A percentile compares a stretch with the other conserved stretches of the same genome.
Evolutionary conservation across 2,329 filamentous ascomycete genomes (phyloP).

Genomic region (Fusarium sp.): DNA sequence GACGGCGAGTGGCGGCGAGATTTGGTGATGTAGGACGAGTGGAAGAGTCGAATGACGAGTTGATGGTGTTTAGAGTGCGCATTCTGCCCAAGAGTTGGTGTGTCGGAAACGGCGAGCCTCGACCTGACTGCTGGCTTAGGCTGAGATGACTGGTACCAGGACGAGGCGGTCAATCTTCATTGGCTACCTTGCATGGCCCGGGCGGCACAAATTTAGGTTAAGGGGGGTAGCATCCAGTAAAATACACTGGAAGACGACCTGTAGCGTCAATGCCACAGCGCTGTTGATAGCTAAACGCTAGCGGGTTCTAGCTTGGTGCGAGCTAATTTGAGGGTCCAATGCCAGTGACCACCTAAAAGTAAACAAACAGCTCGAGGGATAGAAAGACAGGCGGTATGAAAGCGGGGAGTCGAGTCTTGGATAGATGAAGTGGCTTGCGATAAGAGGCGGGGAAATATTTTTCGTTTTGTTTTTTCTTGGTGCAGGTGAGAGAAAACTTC

Average conservation of each 20-base stretch:
- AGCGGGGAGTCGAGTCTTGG: constrained; percentile 29
- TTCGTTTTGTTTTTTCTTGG: constrained; percentile 19
- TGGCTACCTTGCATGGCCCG: constrained; percentile 36
- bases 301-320: constrained; percentile 12
- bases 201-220: constrained; percentile 38
- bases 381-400: constrained; percentile 24
- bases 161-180: constrained; percentile 39
- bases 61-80: constrained; percentile 51
- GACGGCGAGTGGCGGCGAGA: constrained; percentile 29
- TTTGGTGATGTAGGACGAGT: constrained; percentile 37
- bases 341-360: constrained; percentile 35
- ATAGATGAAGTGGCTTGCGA: constrained; percentile 32
- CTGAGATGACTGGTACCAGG: constrained; percentile 35
- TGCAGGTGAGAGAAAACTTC: constrained; percentile 19
- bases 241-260: constrained; percentile 15
- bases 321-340: constrained; percentile 26
- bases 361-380: constrained; percentile 34
- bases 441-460: constrained; percentile 20
- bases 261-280: constrained; percentile 12
- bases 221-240: constrained; percentile 29
- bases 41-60: constrained; percentile 43
- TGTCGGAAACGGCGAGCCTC: constrained; percentile 31
- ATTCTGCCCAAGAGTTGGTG: constrained; percentile 45
- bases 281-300: constrained; percentile 34
- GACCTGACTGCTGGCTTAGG: constrained; percentile 30